These are phyloP conservation scores for Glebionis coronaria DNA, from an alignment of 129 eudicot species.

Conservation along the genomic window DNA sequence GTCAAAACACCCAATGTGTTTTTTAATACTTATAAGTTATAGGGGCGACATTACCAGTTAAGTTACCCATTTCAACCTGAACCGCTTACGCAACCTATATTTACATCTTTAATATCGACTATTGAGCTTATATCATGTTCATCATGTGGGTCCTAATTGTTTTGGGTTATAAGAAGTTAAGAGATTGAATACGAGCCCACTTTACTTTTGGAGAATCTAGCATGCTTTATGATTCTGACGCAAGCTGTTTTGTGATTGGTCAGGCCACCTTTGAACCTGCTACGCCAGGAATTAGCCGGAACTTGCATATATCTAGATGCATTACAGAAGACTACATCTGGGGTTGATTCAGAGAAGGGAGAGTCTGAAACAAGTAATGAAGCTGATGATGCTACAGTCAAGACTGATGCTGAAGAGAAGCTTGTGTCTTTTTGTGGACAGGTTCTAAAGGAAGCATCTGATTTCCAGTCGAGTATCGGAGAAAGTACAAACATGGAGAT, in stretches of 20 bases:
- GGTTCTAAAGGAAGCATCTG: constrained; percentile 90
- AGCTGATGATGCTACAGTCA: constrained; percentile 32
- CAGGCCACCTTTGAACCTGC: constrained; percentile 95
- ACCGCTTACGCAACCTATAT: too few relatives aligned
- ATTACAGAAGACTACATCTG: constrained; percentile 76
- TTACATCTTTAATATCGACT: not conserved
- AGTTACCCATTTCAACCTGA: too few relatives aligned
- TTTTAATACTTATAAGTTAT: too few relatives aligned
- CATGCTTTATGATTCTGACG: constrained; percentile 16
- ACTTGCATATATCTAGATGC: constrained; percentile 83
- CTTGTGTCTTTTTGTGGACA: constrained; percentile 85
- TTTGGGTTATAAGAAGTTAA: not conserved
- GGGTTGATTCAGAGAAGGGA: constrained; percentile 29
- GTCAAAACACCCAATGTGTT: too few relatives aligned
- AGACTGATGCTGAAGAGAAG: constrained; percentile 72
- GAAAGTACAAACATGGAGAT: constrained; percentile 76
- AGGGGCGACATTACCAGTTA: too few relatives aligned
- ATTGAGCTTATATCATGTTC: not conserved
- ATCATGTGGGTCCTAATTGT: not conserved
- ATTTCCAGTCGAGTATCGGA: constrained; percentile 76
- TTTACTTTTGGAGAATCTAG: not conserved
- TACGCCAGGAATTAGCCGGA: constrained; percentile 93
- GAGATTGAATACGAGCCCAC: not conserved
- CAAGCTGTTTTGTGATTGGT: constrained; percentile 26
- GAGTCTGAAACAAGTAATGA: constrained; percentile 18